phyloP scores from a whole-genome alignment of 116 monocot species.

The Phalaenopsis hybrid region DNA sequence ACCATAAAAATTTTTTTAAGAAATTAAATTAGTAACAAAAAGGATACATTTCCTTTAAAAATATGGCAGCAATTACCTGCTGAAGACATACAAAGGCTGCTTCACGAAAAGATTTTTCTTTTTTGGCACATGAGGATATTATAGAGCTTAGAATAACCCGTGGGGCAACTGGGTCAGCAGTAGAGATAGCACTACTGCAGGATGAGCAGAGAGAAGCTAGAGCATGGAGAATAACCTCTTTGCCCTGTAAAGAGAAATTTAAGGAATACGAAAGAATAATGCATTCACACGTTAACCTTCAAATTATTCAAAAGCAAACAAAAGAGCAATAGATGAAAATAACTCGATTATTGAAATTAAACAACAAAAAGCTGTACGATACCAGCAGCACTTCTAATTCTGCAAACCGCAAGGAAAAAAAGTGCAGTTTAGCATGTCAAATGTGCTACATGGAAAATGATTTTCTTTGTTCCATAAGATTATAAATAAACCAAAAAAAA shows the following conservation, averaged over 20 bases:
- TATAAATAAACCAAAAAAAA: too few species aligned
- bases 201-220: conserved; percentile 68
- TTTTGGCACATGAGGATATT: conserved; percentile 76
- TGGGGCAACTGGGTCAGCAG: conserved; percentile 43
- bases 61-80: conserved; percentile 31
- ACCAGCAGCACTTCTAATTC: too few species aligned
- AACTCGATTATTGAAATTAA: background rate
- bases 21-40: background rate
- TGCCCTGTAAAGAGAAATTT: conserved; percentile 48
- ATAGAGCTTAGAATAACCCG: conserved; percentile 47
- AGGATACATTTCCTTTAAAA: background rate
- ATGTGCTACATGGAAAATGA: too few species aligned
- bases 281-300: background rate
- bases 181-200: conserved; percentile 60
- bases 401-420: too few species aligned
- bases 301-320: conserved; percentile 1
- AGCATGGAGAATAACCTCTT: conserved; percentile 70
- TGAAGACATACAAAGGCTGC: conserved; percentile 78
- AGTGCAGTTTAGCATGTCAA: too few species aligned
- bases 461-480: too few species aligned
- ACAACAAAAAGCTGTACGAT: too few species aligned
- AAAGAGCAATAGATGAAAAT: background rate
- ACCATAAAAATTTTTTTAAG: background rate
- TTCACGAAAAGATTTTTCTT: conserved; percentile 74
- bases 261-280: background rate